phyloP scores from a whole-genome alignment of 2,329 filamentous ascomycete species.

The Curvularia sp. region DNA sequence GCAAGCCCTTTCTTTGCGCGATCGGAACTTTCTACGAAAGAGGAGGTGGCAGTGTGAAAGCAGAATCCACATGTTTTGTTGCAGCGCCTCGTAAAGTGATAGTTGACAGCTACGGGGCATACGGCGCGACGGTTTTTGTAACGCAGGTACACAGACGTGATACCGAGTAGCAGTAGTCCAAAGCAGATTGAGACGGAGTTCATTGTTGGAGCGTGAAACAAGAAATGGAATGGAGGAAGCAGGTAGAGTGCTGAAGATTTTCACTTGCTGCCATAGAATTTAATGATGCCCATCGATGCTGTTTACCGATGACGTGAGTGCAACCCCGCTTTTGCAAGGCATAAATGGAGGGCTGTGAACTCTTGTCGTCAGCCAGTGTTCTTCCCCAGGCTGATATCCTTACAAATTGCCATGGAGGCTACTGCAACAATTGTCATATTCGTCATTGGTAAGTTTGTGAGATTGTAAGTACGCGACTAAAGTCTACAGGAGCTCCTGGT shows the following conservation, averaged over 20 bases:
- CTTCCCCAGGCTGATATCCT: neutral
- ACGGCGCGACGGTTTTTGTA: neutral
- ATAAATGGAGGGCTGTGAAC: constrained; percentile 6
- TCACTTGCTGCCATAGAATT: neutral
- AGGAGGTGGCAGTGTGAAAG: constrained; percentile 63
- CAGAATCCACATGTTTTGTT: constrained; percentile 62
- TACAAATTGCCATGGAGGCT: neutral
- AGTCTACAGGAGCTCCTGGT: constrained; percentile 35
- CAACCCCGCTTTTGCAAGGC: constrained; percentile 5
- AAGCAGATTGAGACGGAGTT: constrained; percentile 6
- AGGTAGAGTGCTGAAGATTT: neutral
- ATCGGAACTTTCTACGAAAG: constrained; percentile 51
- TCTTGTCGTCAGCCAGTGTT: neutral
- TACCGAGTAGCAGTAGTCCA: constrained; percentile 4
- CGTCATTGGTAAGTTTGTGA: constrained; percentile 17
- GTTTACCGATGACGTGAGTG: constrained; percentile 1
- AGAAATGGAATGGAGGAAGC: no score
- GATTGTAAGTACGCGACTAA: constrained; percentile 10
- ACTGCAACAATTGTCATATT: constrained; percentile 8
- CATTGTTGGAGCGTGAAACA: constrained; percentile 1
- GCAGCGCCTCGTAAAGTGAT: constrained; percentile 57
- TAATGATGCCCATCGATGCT: neutral
- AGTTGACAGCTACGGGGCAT: constrained; percentile 56
- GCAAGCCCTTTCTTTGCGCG: constrained; percentile 48
- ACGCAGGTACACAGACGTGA: neutral